Conservation (phyloP, 2,329 filamentous ascomycete species). For the Penicillium sp. region DNA sequence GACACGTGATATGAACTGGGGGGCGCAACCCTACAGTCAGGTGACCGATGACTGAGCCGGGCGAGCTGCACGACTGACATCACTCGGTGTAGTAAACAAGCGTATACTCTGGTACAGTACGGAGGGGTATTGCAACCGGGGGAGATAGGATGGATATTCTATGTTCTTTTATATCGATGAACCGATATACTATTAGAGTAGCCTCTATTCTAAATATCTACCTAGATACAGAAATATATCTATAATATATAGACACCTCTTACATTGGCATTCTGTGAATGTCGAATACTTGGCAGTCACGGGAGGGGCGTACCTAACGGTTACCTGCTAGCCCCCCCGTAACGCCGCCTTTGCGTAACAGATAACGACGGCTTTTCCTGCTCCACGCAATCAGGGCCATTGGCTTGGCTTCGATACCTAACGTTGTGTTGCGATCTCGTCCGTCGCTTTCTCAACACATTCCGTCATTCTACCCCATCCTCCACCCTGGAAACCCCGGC, state of each 20-base stretch:
- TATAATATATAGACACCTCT: too few species aligned
- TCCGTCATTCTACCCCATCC: background rate
- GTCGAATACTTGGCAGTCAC: constrained; percentile 4
- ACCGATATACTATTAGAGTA: too few species aligned
- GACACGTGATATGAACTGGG: constrained; percentile 13
- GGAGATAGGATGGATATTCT: too few species aligned
- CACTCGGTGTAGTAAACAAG: constrained; percentile 32
- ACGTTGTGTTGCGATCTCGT: constrained; percentile 15
- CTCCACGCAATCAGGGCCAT: constrained; percentile 29
- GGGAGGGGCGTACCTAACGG: constrained; percentile 2
- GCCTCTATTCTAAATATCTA: too few species aligned
- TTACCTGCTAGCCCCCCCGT: constrained; percentile 7
- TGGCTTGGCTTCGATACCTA: constrained; percentile 29
- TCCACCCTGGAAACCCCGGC: constrained; percentile 7
- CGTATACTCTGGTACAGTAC: constrained; percentile 22
- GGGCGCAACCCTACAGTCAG: constrained; percentile 29
- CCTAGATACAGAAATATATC: too few species aligned
- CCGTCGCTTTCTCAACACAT: constrained; percentile 11
- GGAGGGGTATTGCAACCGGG: constrained; percentile 2
- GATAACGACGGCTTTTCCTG: constrained; percentile 17
- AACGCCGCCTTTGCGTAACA: constrained; percentile 25
- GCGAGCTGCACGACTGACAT: constrained; percentile 30
- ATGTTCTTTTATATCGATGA: too few species aligned
- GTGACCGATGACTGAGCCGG: too few species aligned
- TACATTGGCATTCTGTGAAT: background rate